phyloP scores from a whole-genome alignment of 2,329 filamentous ascomycete genomes.

The Calonectria montana region DNA sequence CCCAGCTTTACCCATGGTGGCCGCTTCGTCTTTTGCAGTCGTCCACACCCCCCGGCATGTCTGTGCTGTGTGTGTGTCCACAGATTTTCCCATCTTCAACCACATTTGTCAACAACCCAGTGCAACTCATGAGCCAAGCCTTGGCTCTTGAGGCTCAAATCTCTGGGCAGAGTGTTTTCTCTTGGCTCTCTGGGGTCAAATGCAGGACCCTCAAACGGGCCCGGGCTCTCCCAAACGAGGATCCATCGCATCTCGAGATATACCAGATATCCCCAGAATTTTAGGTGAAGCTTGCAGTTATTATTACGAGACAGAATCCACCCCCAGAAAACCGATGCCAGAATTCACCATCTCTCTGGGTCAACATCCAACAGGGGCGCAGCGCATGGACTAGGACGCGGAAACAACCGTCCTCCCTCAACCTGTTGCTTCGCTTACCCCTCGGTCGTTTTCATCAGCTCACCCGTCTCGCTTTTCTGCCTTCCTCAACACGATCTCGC shows the following conservation, averaged over 20 bases:
- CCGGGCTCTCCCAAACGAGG: background rate
- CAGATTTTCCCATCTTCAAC: background rate
- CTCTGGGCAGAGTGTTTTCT: background rate
- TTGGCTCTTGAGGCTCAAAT: constrained; percentile 25
- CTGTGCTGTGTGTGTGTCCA: background rate
- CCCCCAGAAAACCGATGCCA: constrained; percentile 17
- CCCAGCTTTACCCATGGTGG: background rate
- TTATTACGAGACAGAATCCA: constrained; percentile 27
- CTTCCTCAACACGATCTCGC: background rate
- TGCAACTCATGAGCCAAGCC: constrained; percentile 3
- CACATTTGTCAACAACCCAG: background rate
- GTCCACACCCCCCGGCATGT: background rate
- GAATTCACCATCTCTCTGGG: background rate
- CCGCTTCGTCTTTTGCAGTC: background rate
- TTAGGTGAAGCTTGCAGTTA: constrained; percentile 9
- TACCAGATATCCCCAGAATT: constrained; percentile 23
- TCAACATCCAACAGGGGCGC: background rate
- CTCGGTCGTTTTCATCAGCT: background rate
- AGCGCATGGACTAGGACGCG: background rate
- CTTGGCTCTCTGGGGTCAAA: constrained; percentile 15
- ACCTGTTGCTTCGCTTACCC: background rate
- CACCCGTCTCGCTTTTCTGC: background rate
- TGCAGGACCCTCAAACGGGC: constrained; percentile 8
- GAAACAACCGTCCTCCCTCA: background rate
- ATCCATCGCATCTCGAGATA: constrained; percentile 26